Base-by-base conservation (phyloP, 2,329 filamentous ascomycete species). In the Aspergillus phoenicis region DNA sequence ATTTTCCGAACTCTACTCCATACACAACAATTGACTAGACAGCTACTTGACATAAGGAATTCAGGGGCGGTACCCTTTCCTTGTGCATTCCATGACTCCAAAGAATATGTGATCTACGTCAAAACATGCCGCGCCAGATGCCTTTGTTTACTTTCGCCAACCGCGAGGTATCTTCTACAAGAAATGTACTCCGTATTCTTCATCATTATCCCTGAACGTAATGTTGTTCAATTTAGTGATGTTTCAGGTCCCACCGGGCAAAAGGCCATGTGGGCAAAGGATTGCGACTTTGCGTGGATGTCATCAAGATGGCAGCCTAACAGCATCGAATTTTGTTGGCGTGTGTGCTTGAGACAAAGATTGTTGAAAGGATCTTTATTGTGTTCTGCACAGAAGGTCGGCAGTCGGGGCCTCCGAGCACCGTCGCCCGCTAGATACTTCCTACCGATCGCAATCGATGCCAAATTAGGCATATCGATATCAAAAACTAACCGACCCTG, bases 371-470 rank as follows among this genome's bases (percentile, higher is more conserved):
- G 30, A 43, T 43, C 17, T 22, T 45, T 22, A 20, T 45, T 22
- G 41, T 45, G 11, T 24, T 45, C 20, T 45, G 41, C 41, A 45
- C 2, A 36, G 33, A 36, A 22, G n/a, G 41, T 45, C 41, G 41
- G 41, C 33, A 24, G 41, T 45, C 41, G 41, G 41, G 20, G 17
- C 7, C 41, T 45, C 41, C 41, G 41, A 24, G 41, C 13, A 15
- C 47, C 47, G 47, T 33, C 26, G 7, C 15, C 47, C 47, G 47
- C 33, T 36, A 36, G 33, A 30, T 36, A 36, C 11, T 13, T 36
- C 33, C 30, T 30, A 26, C 47, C 47, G 47, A 51, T 30, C 47
- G 47, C 47, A 51, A 17, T 51, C 47, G n/a, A 51, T 51, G 26
- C 47, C 47, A 11, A 8, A 51, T 51, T n/a, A 22, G 41, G 41